Evolutionary conservation across 805 yeast genomes (phyloP), one percentile per base, ranked within the genome.

Genomic region (Kuraishia borneana): DNA sequence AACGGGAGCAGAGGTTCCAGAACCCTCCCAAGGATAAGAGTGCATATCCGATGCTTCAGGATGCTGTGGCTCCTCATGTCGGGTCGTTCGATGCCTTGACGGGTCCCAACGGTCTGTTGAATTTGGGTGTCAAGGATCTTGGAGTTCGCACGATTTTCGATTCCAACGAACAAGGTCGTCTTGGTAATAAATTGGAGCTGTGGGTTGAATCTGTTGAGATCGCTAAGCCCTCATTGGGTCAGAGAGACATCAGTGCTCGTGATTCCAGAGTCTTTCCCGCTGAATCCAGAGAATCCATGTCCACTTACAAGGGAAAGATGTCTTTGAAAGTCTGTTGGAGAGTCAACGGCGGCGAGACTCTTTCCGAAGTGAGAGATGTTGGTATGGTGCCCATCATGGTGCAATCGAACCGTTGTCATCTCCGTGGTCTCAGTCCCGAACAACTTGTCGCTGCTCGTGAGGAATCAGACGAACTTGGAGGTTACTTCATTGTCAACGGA

Each of bases 61-160:
- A 85, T 42, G 97, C 98, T 12, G 92, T 92, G 27, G 75, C 76
- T 37, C 98, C 98, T 4, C 98, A 92, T 55, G 73, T 92, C 36
- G 96, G 95, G 6, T 89, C 97, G 2, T 92, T 92, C 68, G 82
- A 92, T 65, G 96, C 96, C 4, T 65, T 92, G 37, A 83, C 95
- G 18, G 95, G 95, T 30, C 75, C 83, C 18, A 76, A 67, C 30
- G 94, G 89, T 31, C 57, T 92, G 18, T 65, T 92, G 39, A 85
- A 88, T 54, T 61, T 80, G 34, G 96, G 83, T 2, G 94, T 81
- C 31, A 68, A 79, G 48, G 97, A 92, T 51, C 85, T 92, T 40
- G 98, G 97, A 7, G 60, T 73, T 39, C 83, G 79, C 50, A 76
- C 87, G 13, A 77, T 85, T 9, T 89, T 84, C 52, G 98, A 92